phyloP scores from a whole-genome alignment of 1,284 basidiomycete genomes.

The Rhodotorula sp. region DNA sequence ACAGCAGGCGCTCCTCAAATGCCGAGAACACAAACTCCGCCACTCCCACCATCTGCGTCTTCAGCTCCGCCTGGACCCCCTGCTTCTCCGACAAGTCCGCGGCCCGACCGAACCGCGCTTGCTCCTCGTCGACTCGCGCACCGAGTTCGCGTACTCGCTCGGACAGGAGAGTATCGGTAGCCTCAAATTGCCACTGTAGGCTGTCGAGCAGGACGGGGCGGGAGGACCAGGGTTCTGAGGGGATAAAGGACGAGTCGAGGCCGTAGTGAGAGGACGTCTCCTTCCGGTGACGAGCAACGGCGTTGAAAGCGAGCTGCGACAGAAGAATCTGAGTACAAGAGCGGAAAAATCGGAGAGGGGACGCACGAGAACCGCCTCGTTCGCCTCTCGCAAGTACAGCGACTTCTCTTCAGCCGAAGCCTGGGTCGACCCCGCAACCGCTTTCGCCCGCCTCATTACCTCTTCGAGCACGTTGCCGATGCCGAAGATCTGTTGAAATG shows the following conservation, averaged over 20 bases:
- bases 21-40: conserved; percentile 50
- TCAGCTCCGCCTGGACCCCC: conserved; percentile 48
- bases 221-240: conserved; percentile 76
- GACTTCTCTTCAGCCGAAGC: conserved; percentile 45
- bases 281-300: conserved; percentile 70
- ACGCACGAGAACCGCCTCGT: conserved; percentile 67
- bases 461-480: conserved; percentile 49
- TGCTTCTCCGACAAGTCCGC: conserved; percentile 43
- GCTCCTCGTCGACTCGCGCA: conserved; percentile 51
- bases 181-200: conserved; percentile 68
- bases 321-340: neutral
- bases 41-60: conserved; percentile 50
- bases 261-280: conserved; percentile 73
- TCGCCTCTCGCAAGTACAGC: conserved; percentile 65
- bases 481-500: conserved; percentile 28
- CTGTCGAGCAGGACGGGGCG: conserved; percentile 65
- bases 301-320: conserved; percentile 65
- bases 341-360: neutral
- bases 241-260: conserved; percentile 59
- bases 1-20: conserved; percentile 50
- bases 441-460: conserved; percentile 45
- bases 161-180: conserved; percentile 58
- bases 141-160: conserved; percentile 55
- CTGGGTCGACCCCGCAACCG: conserved; percentile 36
- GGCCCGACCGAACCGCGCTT: conserved; percentile 25